phyloP scores from a whole-genome alignment of 1,284 basidiomycete species.

The Lignosus rhinocerotis region DNA sequence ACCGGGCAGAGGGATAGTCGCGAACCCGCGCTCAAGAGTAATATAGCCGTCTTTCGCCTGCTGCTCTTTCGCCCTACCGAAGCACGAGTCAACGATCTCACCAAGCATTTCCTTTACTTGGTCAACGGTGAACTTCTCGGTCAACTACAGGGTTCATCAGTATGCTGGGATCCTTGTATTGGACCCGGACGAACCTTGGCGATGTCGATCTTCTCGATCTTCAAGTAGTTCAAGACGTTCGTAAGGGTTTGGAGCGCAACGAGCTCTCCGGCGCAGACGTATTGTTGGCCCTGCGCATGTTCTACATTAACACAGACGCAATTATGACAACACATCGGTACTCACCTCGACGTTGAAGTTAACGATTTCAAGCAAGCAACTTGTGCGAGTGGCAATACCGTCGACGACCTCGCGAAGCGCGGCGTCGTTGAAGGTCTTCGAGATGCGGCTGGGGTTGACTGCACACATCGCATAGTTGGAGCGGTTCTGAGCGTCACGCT shows the following conservation, averaged over 20 bases:
- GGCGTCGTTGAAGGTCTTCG: slow-evolving; percentile 90
- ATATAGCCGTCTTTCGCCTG: slow-evolving; percentile 87
- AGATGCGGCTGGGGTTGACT: slow-evolving; percentile 94
- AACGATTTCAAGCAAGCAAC: slow-evolving; percentile 91
- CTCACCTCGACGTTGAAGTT: slow-evolving; percentile 95
- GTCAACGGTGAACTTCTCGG: slow-evolving; percentile 81
- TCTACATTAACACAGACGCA: background rate
- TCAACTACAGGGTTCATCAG: slow-evolving; percentile 54
- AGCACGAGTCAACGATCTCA: slow-evolving; percentile 88
- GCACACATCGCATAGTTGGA: slow-evolving; percentile 99
- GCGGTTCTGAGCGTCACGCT: slow-evolving; percentile 89
- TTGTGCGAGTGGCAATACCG: slow-evolving; percentile 75
- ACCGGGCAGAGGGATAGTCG: slow-evolving; percentile 93
- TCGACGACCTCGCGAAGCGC: slow-evolving; percentile 96
- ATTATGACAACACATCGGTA: background rate
- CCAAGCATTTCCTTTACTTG: slow-evolving; percentile 91
- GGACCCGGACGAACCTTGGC: slow-evolving; percentile 65
- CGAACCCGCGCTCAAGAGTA: slow-evolving; percentile 94
- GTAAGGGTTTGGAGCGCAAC: slow-evolving; percentile 92
- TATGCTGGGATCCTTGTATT: background rate
- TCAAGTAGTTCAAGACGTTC: slow-evolving; percentile 95
- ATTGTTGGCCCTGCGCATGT: slow-evolving; percentile 80
- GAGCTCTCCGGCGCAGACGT: slow-evolving; percentile 96
- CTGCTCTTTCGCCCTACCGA: slow-evolving; percentile 76
- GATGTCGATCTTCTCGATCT: slow-evolving; percentile 96